Base-by-base conservation (phyloP, 2,329 filamentous ascomycete genomes). In the Cladosporium sp. region DNA sequence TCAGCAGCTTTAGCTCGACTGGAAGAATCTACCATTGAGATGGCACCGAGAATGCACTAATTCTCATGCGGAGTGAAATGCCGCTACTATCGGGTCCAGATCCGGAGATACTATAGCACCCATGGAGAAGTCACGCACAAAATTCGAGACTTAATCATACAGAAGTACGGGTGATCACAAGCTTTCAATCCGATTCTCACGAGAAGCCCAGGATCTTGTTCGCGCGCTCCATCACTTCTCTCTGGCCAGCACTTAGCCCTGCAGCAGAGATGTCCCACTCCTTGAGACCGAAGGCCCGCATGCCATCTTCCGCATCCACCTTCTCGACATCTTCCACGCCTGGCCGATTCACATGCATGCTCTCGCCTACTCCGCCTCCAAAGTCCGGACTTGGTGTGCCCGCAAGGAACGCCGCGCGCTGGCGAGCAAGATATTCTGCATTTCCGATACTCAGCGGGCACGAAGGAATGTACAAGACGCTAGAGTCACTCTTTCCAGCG, bases 401-500 rank as follows among this genome's bases (percentile, higher is more conserved):
- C 0, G 76, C 69, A 2, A 87, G 71, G 64, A 94, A 94, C 0
- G 84, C 82, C n/a, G 83, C 78, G 19, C 88, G 81, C 74, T 96
- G 91, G 15, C 83, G 80, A 1, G 74, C 79, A 1, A 93, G 77
- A 68, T 92, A 94, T 20, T 81, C 74, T 0, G 88, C 85, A 65
- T 94, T 96, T 37, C 78, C 75, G 54, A 87, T 83, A 0, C 91
- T 96, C 28, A 91, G 79, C 0, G 92, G 91, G 56, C 89, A 94
- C 0, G 90, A 86, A 0, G 92, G 91, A 56, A 97, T 96, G 67
- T 97, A 97, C 59, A 97, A 68, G 0, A 96, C 92, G 64, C 87
- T 91, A 0, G 89, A 91, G 71, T 97, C 92, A 0, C 77, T 73
- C 1, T 74, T 78, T 1, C 92, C 93, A 1, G 73, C 73, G 69